phyloP scores from a whole-genome alignment of 768 basidiomycete genomes.

The Pleurotus sapidus region DNA sequence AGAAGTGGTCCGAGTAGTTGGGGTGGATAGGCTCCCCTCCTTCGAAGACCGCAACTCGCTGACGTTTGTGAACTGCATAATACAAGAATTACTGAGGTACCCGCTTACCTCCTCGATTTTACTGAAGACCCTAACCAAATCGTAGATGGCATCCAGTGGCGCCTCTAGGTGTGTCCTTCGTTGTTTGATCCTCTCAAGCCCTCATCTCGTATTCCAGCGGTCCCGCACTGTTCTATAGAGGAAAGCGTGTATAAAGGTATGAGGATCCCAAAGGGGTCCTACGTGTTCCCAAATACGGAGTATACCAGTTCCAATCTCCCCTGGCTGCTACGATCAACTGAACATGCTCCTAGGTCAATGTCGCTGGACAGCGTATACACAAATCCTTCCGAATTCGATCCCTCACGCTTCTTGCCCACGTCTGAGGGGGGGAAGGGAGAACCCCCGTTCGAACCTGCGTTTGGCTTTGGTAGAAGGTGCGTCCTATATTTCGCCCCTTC shows the following conservation, averaged over 20 bases:
- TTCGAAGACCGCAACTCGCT: constrained; percentile 31
- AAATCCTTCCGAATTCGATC: neutral
- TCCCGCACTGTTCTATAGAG: constrained; percentile 14
- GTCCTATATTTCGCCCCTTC: neutral
- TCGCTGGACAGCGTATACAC: neutral
- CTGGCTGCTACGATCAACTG: neutral
- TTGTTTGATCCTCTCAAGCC: too few species aligned
- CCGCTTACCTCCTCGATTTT: constrained; percentile 16
- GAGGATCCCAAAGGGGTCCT: constrained; percentile 18
- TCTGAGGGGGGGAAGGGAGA: neutral
- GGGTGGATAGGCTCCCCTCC: constrained; percentile 37
- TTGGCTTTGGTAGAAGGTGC: neutral
- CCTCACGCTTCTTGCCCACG: neutral
- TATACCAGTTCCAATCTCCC: neutral
- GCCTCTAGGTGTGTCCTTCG: neutral
- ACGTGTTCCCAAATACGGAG: constrained; percentile 8
- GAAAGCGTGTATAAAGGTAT: constrained; percentile 21
- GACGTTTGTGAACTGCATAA: constrained; percentile 33
- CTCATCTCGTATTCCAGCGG: too few species aligned
- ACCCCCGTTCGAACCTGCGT: neutral
- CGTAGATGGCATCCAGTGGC: neutral
- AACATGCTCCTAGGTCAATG: neutral
- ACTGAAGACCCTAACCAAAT: neutral
- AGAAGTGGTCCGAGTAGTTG: constrained; percentile 25
- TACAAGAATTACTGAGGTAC: constrained; percentile 36